Base-by-base conservation (phyloP, 768 basidiomycete species). In the Mycena vitilis region DNA sequence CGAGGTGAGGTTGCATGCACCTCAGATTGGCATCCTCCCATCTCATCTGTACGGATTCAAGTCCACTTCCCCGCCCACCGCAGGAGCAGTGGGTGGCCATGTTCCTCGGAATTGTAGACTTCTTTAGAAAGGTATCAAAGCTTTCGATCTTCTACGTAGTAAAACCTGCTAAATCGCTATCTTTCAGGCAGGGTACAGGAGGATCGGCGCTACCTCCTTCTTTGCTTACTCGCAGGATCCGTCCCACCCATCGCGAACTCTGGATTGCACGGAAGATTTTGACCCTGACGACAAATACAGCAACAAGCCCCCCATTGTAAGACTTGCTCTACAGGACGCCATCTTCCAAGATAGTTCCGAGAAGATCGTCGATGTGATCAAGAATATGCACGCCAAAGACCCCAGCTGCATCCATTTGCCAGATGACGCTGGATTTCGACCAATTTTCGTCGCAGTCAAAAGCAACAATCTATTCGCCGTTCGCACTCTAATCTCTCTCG, bases 181-280 rank as follows among this genome's bases (percentile, higher is more conserved):
- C 8, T 48, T 20, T 25, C 44, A 66, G 65, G 53, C 23, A 7
- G 65, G 65, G 11, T 66, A 66, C 22, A 53, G 65, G 7, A 22
- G 65, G 40, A 47, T 66, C 2, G 65, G 65, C 40, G 25, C 42
- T 7, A 66, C 65, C 0, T 48, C 65, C 1, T 66, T 61, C 65
- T 66, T 66, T 20, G 65, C 44, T 20, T 66, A 61, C 36, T 60
- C 65, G 18, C 60, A 55, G 59, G 65, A 66, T 49, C 53, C 59
- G 9, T 34, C 55, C 23, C 65, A 66, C 37, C 65, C 65, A 30
- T 66, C 65, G 0, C 65, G 65, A 37, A 54, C 34, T 11, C 47
- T 5, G 12, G 38, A 20, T n/a, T 25, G 18, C 9, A 25, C 51
- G 12, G 22, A 60, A 20, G 65, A 66, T 36, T 66, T 60, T 49